Base-by-base conservation (phyloP, 2,329 filamentous ascomycete genomes). In the Thermoascus crustaceus region DNA sequence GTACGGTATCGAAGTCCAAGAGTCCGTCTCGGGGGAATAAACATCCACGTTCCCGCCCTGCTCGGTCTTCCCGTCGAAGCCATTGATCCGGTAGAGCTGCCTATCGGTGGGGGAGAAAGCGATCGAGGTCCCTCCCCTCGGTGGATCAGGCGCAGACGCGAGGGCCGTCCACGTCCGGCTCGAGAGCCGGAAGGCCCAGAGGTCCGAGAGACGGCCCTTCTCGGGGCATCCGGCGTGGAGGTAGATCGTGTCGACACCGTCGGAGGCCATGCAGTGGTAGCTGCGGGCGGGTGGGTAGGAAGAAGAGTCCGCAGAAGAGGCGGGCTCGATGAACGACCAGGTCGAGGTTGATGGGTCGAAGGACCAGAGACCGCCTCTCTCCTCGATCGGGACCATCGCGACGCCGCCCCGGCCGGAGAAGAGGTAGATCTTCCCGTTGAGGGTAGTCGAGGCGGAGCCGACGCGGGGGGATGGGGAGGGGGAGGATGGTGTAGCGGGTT, bases 361-460 rank as follows among this genome's bases (percentile, higher is more conserved):
- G 19, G 78, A 68, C 85, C 85, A 93, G 34, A 93, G 69, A 3
- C 76, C 69, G 10, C 86, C 86, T 7, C 67, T 57, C 51, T 94
- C 86, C 34, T 88, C 76, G 7, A 94, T 67, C 1, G 84, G 77
- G 2, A 73, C 66, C 74, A 84, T 80, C 18, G 76, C 76, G 3
- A 69, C 61, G 0, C 82, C 82, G 21, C 81, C 80, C 29, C 84
- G 78, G 7, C 87, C 86, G 31, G 85, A 86, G 58, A 88, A 94
- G 26, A 93, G 45, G 60, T 89, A 89, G 49, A 93, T 78, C 14
- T 77, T 78, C 29, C 73, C 71, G 39, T 78, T 72, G 39, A 91
- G 73, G 1, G 77, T 71, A 8, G 80, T 74, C 0, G 80, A 76
- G 21, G 85, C 80, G 46, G 85, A 76, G 13, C 86, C 86, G 2